Conservation (phyloP, 164 flowering plant genomes). For the Sedum album region DNA sequence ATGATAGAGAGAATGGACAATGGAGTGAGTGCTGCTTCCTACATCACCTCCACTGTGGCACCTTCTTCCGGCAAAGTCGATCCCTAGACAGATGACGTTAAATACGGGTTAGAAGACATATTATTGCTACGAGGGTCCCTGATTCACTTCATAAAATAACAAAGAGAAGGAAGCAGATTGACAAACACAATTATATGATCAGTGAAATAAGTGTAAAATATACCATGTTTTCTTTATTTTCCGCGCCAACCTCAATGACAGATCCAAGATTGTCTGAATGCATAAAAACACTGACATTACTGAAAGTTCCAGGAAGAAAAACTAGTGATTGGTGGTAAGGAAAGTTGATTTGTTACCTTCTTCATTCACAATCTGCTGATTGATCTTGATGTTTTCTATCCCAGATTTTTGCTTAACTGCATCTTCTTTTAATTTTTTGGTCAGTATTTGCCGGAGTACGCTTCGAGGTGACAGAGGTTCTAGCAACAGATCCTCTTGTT, state of each 20-base stretch:
- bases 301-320: not conserved
- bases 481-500: slow-evolving; percentile 23
- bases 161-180: not conserved
- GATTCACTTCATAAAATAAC: no score
- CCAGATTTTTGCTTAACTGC: slow-evolving; percentile 27
- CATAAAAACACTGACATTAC: slow-evolving; percentile 5
- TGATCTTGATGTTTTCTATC: slow-evolving; percentile 25
- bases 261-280: slow-evolving; percentile 17
- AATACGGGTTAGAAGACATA: no score
- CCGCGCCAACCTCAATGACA: slow-evolving; percentile 25
- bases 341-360: slow-evolving; percentile 27
- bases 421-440: slow-evolving; percentile 48
- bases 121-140: no score
- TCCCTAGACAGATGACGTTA: not conserved
- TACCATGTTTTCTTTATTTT: slow-evolving; percentile 80
- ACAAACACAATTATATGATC: not conserved
- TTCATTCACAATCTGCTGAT: slow-evolving; percentile 23
- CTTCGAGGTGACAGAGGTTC: slow-evolving; percentile 25
- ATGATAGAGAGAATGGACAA: not conserved
- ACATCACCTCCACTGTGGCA: slow-evolving; percentile 1
- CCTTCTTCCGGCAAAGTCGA: not conserved
- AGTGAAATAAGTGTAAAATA: not conserved
- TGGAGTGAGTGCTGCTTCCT: not conserved
- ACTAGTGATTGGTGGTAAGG: not conserved
- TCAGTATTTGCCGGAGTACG: slow-evolving; percentile 20